Percentiles rank a stretch among this genome's conserved stretches.
Evolutionary conservation across 805 yeast genomes (phyloP).

Genomic region (Metschnikowia reukaufii): DNA sequence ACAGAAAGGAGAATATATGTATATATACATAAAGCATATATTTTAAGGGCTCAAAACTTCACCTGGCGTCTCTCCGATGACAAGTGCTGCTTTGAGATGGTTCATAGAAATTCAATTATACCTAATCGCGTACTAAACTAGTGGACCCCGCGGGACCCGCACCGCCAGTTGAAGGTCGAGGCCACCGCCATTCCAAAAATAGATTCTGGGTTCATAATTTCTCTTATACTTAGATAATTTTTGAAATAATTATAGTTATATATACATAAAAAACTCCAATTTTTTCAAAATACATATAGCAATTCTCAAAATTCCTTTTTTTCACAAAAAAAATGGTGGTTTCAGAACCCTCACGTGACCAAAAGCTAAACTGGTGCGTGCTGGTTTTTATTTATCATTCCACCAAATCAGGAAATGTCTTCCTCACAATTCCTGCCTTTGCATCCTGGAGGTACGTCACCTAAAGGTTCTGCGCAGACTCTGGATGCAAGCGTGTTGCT

Average conservation of each 20-base stretch:
- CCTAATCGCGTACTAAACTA: conserved; percentile 3
- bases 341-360: conserved; percentile 8
- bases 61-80: neutral
- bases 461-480: conserved; percentile 3
- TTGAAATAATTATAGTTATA: neutral
- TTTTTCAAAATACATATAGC: neutral
- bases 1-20: too few species aligned
- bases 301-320: neutral
- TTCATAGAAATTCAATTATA: conserved; percentile 3
- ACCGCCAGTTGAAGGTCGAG: too few species aligned
- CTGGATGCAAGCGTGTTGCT: conserved; percentile 3
- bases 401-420: conserved; percentile 15
- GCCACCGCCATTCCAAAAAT: neutral
- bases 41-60: neutral
- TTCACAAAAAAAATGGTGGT: neutral
- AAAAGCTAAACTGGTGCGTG: conserved; percentile 1
- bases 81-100: neutral
- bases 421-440: neutral
- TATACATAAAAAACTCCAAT: too few species aligned
- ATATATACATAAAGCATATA: neutral
- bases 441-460: conserved; percentile 8
- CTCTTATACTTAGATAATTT: too few species aligned
- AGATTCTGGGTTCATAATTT: too few species aligned
- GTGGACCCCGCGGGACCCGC: too few species aligned
- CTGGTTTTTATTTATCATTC: conserved; percentile 10